Evolutionary conservation across 2,329 filamentous ascomycete species (phyloP), one percentile per base, ranked within the genome.

Genomic region (Amylocarpus encephaloides): DNA sequence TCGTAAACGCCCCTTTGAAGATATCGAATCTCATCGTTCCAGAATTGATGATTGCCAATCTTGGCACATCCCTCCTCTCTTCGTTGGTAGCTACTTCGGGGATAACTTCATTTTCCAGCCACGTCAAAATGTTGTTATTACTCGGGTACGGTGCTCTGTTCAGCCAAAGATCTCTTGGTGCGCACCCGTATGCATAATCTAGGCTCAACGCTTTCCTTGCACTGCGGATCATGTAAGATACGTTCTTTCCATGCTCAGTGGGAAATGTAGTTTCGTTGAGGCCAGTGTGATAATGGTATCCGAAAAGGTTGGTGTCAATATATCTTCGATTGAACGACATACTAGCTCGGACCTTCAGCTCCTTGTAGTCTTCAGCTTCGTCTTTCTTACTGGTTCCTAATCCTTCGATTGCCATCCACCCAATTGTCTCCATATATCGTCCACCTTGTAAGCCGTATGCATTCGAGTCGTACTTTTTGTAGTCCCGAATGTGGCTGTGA

Each of bases 11-110:
- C 0, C 93, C 93, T 66, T 92, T 82, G 75, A 96, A 95, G 54
- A 98, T 87, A 67, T 98, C 93, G 67, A 97, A 98, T 40, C 93
- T 86, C 58, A 98, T 82, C 3, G 87, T 88, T 22, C 93, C 93
- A 0, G 88, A 95, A 68, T 98, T 98, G 49, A 87, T 75, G 45
- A 97, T 80, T 29, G 85, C 82, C 10, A 97, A 70, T 6, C 80
- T 78, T 9, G 89, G 77, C 36, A 78, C 74, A 49, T 82, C 75
- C 19, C 76, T 72, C 3, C 84, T 75, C 30, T 75, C 70, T 36
- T 78, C 64, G 49, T 80, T 82, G 49, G 71, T 70, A 30, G 90
- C 70, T 2, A 84, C 71, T 39, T 79, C 78, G 0, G 89, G 88
- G 1, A 97, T 73, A 0, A 96, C 80, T 49, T 87, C 70, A 5